Base-by-base conservation (phyloP, 2,329 filamentous ascomycete species). In the Alternaria atra region DNA sequence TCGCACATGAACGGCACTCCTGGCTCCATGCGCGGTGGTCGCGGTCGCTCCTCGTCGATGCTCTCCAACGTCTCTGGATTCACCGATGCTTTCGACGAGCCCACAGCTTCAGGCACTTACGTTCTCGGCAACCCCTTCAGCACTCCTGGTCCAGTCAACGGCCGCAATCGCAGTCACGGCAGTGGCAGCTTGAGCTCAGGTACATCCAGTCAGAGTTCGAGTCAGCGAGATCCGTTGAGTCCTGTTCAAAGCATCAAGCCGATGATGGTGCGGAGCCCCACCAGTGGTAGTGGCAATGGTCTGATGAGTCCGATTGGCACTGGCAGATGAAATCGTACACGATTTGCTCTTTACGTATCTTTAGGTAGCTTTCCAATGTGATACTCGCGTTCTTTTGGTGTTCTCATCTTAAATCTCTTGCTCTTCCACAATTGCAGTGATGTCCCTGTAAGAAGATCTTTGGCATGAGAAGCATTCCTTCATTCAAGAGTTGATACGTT, bases 1-100 rank as follows among this genome's bases (percentile, higher is more conserved):
- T 62, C 64, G 6, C 72, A 74, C 9, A 58, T 74, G 48, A 71
- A 70, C 60, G 73, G 72, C 64, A 77, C 76, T 27, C 77, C 75
- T 4, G 74, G 70, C 20, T 77, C 75, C 30, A 56, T 76, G 17
- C 76, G 73, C 12, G 73, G 73, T n/a, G 77, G 73, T 30, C 81
- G 83, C 29, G 82, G 81, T 48, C 81, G 83, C 50, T 84, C 82
- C 50, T 83, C 81, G 6, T 84, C 83, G 0, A 84, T 85, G 82
- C 80, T 85, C 40, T 84, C 82, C 51, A 82, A 82, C 64, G 79
- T 83, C 65, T 84, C 81, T 44, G 82, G 81, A 58, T 84, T 84
- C 71, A 84, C 83, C 17, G 84, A 85, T 39, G 75, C 77, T 56
- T 77, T 79, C 58, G 79, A 80, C 50, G 74, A 80, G 32, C 67